These are phyloP conservation scores for Aplosporella prunicola DNA, from an alignment of 2,329 filamentous ascomycete species.

Conservation along the genomic window DNA sequence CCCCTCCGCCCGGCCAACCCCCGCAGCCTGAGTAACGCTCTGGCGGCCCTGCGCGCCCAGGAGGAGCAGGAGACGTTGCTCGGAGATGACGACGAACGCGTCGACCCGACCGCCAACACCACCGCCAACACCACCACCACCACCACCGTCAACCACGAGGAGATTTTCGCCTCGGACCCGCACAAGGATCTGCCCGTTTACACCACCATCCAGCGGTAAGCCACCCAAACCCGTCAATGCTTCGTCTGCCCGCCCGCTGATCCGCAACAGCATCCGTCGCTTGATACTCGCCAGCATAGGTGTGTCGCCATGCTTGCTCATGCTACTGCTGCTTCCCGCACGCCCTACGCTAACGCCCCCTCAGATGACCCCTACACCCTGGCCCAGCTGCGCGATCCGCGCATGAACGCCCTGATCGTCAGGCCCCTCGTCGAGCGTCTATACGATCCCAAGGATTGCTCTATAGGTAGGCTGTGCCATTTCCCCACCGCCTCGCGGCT, in stretches of 20 bases:
- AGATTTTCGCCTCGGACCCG: slow-evolving; percentile 40
- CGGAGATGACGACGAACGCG: slow-evolving; percentile 34
- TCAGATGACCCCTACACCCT: slow-evolving; percentile 56
- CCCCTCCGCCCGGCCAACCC: not conserved
- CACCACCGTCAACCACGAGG: slow-evolving; percentile 25
- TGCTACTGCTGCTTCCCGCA: not conserved
- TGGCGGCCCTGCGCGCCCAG: slow-evolving; percentile 31
- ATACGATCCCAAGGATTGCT: slow-evolving; percentile 70
- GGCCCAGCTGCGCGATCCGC: slow-evolving; percentile 69
- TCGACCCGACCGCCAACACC: slow-evolving; percentile 37
- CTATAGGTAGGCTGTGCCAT: slow-evolving; percentile 47
- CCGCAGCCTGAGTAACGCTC: slow-evolving; percentile 25
- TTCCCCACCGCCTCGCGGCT: not conserved
- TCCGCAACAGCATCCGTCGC: slow-evolving; percentile 30
- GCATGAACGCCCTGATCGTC: slow-evolving; percentile 72
- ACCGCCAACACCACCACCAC: slow-evolving; percentile 28
- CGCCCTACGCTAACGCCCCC: not conserved
- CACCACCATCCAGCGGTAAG: slow-evolving; percentile 60
- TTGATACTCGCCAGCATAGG: slow-evolving; percentile 39
- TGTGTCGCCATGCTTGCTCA: slow-evolving; percentile 14
- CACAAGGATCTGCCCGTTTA: slow-evolving; percentile 62
- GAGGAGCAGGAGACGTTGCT: slow-evolving; percentile 42
- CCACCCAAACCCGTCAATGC: slow-evolving; percentile 1
- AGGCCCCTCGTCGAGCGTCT: slow-evolving; percentile 76
- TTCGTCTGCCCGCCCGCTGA: not conserved